Conservation (phyloP, 2,329 filamentous ascomycete species). For the Alternaria metachromatica region DNA sequence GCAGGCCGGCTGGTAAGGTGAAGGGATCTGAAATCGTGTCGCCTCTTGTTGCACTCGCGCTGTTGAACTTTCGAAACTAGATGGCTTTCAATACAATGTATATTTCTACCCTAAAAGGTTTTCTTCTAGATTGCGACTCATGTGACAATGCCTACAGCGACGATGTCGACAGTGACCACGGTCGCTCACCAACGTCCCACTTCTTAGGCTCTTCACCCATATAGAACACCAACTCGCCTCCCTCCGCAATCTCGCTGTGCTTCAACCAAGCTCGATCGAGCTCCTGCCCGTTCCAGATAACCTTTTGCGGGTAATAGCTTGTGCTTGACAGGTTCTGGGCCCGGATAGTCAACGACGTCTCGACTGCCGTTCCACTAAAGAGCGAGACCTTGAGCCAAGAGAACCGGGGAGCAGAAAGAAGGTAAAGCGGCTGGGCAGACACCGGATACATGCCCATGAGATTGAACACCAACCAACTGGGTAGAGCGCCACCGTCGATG, state of each 20-base stretch:
- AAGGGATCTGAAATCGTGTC: neutral
- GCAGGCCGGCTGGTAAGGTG: neutral
- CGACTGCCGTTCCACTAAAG: conserved; percentile 5
- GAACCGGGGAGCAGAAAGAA: conserved; percentile 51
- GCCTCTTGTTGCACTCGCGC: neutral
- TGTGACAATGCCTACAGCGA: neutral
- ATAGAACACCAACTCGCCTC: conserved; percentile 9
- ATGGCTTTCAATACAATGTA: neutral
- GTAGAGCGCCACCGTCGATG: conserved; percentile 51
- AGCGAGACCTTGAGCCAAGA: conserved; percentile 4
- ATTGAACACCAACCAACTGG: conserved; percentile 55
- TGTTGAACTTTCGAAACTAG: neutral
- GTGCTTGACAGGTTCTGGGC: conserved; percentile 7
- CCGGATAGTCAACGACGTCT: conserved; percentile 4
- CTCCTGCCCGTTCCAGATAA: conserved; percentile 4
- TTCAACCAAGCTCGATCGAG: conserved; percentile 8
- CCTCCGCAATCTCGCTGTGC: conserved; percentile 4
- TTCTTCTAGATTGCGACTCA: neutral
- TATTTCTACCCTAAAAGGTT: neutral
- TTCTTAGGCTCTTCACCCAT: conserved; percentile 5
- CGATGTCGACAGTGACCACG: conserved; percentile 8
- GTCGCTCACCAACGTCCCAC: conserved; percentile 9
- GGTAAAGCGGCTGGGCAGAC: conserved; percentile 50
- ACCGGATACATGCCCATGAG: conserved; percentile 54
- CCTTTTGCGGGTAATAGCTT: conserved; percentile 7